Evolutionary conservation across 2,329 filamentous ascomycete genomes (phyloP).

Genomic region (Berkeleyomyces rouxiae): DNA sequence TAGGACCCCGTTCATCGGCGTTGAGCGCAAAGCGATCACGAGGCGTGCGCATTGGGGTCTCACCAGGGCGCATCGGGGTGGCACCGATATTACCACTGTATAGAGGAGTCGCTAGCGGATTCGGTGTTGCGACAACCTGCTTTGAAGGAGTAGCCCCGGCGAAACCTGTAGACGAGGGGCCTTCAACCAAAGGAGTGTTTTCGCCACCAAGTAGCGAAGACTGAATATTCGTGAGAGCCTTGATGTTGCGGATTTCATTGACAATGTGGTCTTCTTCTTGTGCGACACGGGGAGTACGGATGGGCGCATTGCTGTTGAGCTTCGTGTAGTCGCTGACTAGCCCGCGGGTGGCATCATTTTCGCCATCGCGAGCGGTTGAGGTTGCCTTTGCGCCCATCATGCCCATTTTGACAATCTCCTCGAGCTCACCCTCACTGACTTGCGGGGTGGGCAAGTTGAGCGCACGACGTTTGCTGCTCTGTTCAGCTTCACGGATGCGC

Average conservation of each 20-base stretch:
- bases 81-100: conserved; percentile 42
- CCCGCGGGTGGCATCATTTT: conserved; percentile 71
- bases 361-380: conserved; percentile 54
- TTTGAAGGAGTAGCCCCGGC: conserved; percentile 67
- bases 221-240: conserved; percentile 80
- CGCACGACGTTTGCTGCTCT: conserved; percentile 77
- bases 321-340: conserved; percentile 75
- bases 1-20: conserved; percentile 46
- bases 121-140: conserved; percentile 76
- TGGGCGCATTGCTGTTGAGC: conserved; percentile 67
- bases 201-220: conserved; percentile 87
- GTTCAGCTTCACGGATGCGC: conserved; percentile 86
- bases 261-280: conserved; percentile 90
- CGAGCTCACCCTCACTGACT: conserved; percentile 79
- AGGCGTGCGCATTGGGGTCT: conserved; percentile 75
- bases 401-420: conserved; percentile 98
- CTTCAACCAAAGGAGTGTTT: conserved; percentile 76
- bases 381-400: conserved; percentile 80
- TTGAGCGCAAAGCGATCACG: conserved; percentile 81
- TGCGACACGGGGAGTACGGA: conserved; percentile 79
- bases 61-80: conserved; percentile 52
- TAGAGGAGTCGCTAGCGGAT: conserved; percentile 84
- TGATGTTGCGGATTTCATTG: conserved; percentile 90
- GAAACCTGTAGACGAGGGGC: conserved; percentile 68
- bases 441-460: conserved; percentile 79